Conservation (phyloP, 306 rosid genomes). For the Carpinus fangiana region DNA sequence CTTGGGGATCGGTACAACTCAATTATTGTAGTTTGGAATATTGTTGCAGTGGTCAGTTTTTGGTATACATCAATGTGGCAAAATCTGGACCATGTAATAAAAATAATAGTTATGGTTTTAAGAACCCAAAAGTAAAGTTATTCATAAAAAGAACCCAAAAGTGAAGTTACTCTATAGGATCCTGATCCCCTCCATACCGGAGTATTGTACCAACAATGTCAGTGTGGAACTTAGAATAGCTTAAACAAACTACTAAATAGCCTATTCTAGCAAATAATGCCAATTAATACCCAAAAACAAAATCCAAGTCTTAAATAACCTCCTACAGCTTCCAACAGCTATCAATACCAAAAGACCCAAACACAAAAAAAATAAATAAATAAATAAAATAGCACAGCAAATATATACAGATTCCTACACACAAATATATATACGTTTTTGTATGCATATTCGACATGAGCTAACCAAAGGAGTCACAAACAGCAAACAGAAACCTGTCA, state of each 20-base stretch:
- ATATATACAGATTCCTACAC: background rate
- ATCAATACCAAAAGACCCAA: background rate
- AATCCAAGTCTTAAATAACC: background rate
- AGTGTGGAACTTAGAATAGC: background rate
- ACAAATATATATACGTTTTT: background rate
- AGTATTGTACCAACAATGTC: background rate
- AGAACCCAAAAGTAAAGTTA: no score
- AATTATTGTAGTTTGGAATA: no score
- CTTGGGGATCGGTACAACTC: no score
- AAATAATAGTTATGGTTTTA: no score
- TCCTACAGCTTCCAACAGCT: background rate
- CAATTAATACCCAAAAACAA: background rate
- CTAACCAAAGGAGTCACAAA: background rate
- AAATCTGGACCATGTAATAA: no score
- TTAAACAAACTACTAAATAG: background rate
- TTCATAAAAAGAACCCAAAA: no score
- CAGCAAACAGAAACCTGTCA: background rate
- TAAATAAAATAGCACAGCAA: background rate
- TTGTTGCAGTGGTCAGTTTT: no score
- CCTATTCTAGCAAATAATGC: background rate
- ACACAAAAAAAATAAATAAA: background rate
- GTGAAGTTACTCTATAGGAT: background rate
- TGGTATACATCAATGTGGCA: no score
- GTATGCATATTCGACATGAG: no score
- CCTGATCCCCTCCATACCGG: background rate